These are phyloP conservation scores for Globisporangium uncinulatum DNA, from an alignment of 352 stramenopile species.

Conservation along the genomic window DNA sequence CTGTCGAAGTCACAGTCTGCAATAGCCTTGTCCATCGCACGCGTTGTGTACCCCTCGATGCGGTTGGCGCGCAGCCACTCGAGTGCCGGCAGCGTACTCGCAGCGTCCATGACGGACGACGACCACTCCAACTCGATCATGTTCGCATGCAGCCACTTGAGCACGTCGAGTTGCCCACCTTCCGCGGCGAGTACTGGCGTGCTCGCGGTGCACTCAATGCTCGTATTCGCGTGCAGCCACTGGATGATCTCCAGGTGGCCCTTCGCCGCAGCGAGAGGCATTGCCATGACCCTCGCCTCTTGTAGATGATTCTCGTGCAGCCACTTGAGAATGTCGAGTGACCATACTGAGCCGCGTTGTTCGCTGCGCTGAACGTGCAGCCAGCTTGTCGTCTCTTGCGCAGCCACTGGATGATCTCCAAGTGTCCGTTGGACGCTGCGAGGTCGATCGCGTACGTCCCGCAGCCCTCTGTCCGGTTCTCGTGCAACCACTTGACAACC, in stretches of 20 bases:
- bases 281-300: background rate
- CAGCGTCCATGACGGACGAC: background rate
- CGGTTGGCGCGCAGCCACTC: constrained; percentile 2
- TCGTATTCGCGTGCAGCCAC: background rate
- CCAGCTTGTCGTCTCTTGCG: constrained; percentile 5
- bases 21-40: background rate
- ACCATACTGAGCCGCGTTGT: background rate
- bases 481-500: constrained; percentile 10
- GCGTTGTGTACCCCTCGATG: background rate
- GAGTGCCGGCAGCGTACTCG: background rate
- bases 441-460: constrained; percentile 6
- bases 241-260: constrained; percentile 3
- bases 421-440: constrained; percentile 2
- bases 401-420: constrained; percentile 5
- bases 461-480: constrained; percentile 3
- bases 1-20: background rate
- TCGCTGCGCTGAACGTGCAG: constrained; percentile 15
- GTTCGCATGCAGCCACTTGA: constrained; percentile 8
- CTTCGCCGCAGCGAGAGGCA: background rate
- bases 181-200: constrained; percentile 1
- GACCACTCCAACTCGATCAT: background rate
- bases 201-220: background rate
- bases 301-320: constrained; percentile 1
- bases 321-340: constrained; percentile 1
- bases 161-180: constrained; percentile 3